A percentile compares a stretch with the other conserved stretches of the same genome.
Conservation (phyloP, 2,329 filamentous ascomycete genomes). For the Trichoderma sp. region DNA sequence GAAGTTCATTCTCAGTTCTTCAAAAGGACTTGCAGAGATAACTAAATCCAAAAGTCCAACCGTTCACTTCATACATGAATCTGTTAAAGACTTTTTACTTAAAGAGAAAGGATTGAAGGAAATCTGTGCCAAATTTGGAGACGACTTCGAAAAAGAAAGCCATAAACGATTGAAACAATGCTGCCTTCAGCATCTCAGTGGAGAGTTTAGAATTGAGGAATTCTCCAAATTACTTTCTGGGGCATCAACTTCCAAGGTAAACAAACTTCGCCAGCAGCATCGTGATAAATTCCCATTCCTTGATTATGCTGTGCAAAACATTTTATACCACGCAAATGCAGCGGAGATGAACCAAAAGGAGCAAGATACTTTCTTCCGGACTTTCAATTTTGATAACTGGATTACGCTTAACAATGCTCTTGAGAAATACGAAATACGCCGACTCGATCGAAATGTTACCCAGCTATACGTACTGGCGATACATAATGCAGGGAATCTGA, state of each 20-base stretch:
- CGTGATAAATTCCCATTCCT: background rate
- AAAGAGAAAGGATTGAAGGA: slow-evolving; percentile 36
- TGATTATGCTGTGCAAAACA: background rate
- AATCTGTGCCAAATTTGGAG: background rate
- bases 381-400: background rate
- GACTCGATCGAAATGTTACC: background rate
- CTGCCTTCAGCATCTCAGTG: background rate
- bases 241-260: too few relatives aligned
- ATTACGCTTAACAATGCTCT: background rate
- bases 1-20: slow-evolving; percentile 41
- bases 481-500: background rate
- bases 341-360: background rate
- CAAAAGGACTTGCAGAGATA: slow-evolving; percentile 49
- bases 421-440: background rate
- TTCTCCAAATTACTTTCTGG: background rate
- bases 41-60: slow-evolving; percentile 33
- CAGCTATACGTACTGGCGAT: background rate
- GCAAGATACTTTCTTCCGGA: background rate
- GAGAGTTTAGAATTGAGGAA: too few relatives aligned
- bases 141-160: background rate
- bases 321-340: background rate
- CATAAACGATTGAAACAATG: background rate
- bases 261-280: background rate
- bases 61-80: slow-evolving; percentile 54
- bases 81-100: slow-evolving; percentile 50